Base-by-base conservation (phyloP, 2,329 filamentous ascomycete species). In the Bipolaris oryzae region DNA sequence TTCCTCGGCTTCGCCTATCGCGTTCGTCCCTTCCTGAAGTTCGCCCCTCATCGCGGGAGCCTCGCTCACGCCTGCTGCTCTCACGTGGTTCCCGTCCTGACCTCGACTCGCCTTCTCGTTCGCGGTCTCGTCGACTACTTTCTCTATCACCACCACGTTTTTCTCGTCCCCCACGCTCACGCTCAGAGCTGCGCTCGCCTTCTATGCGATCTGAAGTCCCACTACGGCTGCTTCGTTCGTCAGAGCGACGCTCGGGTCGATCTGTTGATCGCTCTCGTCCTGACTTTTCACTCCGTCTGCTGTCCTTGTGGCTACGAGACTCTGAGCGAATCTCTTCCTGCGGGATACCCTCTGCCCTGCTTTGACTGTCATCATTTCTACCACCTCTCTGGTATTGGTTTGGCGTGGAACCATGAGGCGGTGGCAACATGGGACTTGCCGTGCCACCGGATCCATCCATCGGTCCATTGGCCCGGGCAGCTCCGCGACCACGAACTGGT, bases 401-500 rank as follows among this genome's bases (percentile, higher is more conserved):
- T 3, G 69, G 66, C 16, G 66, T 71, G 13, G 63, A 60, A 9
- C 57, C 55, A 42, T 72, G 68, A 6, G 67, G 66, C n/a, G 61
- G 66, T 21, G 70, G 64, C 35, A 62, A 63, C 62, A 66, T 68
- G 2, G 65, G 62, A 47, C 61, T 62, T 28, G 58, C 46, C 44
- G 59, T 67, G 9, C 50, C 63, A 38, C 60, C 57, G 25, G 57
- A 44, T 35, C 56, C 49, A 3, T 71, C 67, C 9, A 56, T 39
- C 10, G 63, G 58, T 5, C 66, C 68, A 21, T 64, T 70, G 15
- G 68, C 69, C 18, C 71, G 69, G 50, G 53, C 67, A 7, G 68
- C 67, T 48, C 71, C 71, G 20, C 74, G 71, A 44, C 71, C 71
- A 37, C 74, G 73, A 23, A 74, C 64, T n/a, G 70, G 63, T 28